Base-by-base conservation (phyloP, 2,329 filamentous ascomycete genomes). In the Aspergillus novoparasiticus region DNA sequence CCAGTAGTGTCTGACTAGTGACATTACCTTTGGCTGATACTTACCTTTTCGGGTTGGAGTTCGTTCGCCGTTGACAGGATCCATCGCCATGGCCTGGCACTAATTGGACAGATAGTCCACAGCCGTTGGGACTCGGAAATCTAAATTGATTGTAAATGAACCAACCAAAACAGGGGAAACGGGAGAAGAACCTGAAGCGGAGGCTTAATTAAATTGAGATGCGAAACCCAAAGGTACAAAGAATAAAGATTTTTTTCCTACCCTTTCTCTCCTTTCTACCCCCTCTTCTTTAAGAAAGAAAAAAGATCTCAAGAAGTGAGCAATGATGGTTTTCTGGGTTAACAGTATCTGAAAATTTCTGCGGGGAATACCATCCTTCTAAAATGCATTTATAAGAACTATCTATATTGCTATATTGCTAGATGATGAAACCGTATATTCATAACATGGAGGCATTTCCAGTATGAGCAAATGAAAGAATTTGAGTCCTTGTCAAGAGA, bases 1-100 rank as follows among this genome's bases (percentile, higher is more conserved):
- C 68, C 48, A 58, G 67, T 66, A 67, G 67, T 56, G 66, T 59
- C 58, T 60, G 59, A 56, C 61, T 66, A 65, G 58, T 32, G 61
- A 65, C 66, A 66, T 69, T 70, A 60, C 55, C 57, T 28, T 60
- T 46, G 60, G 67, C 43, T 66, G 63, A 69, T 69, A 66, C 66
- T 58, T 70, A 58, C 69, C 66, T 34, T 63, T 64, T 56, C 11
- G 60, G 66, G 56, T 63, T 69, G 68, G 67, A 60, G 66, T 65
- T 67, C 64, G 65, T 69, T 65, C 66, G 66, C 64, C 67, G 66
- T 70, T 68, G 64, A 65, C 67, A 68, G 66, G 66, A 70, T 69
- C 67, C 68, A 67, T 68, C 61, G 57, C 58, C 59, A 56, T 65
- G 58, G 62, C 54, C 59, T 57, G 62, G 60, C 43, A 68, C 61